Conservation (phyloP, 2,329 filamentous ascomycete species). For the Fusarium devonianum region DNA sequence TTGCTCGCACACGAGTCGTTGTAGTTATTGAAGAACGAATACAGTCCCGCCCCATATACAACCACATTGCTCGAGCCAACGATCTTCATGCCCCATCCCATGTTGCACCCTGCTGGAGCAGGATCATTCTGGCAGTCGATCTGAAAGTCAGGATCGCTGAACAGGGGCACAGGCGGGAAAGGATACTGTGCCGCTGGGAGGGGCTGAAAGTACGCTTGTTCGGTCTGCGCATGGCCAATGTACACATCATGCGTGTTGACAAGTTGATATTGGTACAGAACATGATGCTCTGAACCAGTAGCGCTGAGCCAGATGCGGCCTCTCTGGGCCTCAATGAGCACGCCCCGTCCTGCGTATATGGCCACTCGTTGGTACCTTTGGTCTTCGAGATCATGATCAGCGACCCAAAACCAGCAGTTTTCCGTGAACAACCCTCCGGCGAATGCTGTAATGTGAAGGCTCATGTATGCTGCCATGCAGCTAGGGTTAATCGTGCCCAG, state of each 20-base stretch:
- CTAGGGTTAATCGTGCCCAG: slow-evolving; percentile 37
- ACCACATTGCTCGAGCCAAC: slow-evolving; percentile 62
- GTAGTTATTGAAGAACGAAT: slow-evolving; percentile 74
- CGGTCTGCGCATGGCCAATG: slow-evolving; percentile 71
- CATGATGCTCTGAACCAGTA: slow-evolving; percentile 70
- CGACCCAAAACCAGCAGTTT: slow-evolving; percentile 57
- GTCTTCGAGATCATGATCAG: slow-evolving; percentile 65
- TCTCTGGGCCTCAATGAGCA: slow-evolving; percentile 52
- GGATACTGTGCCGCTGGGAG: slow-evolving; percentile 66
- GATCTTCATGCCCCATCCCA: slow-evolving; percentile 72
- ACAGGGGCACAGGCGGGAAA: slow-evolving; percentile 55
- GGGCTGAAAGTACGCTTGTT: slow-evolving; percentile 76
- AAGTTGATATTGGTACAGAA: slow-evolving; percentile 74
- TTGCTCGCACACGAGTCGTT: slow-evolving; percentile 55
- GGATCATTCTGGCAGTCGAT: slow-evolving; percentile 53
- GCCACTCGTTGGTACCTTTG: slow-evolving; percentile 56
- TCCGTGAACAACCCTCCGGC: slow-evolving; percentile 52
- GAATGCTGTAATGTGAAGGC: slow-evolving; percentile 51
- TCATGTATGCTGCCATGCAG: slow-evolving; percentile 54
- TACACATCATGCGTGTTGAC: slow-evolving; percentile 66
- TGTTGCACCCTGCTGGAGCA: slow-evolving; percentile 52
- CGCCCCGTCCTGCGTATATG: slow-evolving; percentile 60
- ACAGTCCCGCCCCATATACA: slow-evolving; percentile 70
- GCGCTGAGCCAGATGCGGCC: slow-evolving; percentile 66
- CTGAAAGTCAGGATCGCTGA: slow-evolving; percentile 42